These are phyloP conservation scores for Sabuloglossum arenarium DNA, from an alignment of 495 filamentous ascomycete species.

Conservation along the genomic window DNA sequence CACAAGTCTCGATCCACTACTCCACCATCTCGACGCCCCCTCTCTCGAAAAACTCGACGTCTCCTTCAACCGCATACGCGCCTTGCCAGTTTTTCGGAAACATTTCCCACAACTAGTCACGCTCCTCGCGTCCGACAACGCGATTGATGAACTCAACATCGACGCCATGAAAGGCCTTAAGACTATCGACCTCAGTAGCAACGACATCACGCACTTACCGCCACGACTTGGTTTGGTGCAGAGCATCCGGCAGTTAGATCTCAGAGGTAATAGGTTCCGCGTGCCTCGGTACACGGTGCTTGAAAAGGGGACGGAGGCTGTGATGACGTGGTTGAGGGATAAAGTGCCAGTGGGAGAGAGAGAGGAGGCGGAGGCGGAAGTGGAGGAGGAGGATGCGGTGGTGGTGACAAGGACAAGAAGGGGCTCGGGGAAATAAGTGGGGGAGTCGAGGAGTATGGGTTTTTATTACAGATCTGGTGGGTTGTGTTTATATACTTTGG, in stretches of 20 bases:
- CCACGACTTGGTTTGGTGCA: slow-evolving; percentile 55
- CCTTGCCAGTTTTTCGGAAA: slow-evolving; percentile 34
- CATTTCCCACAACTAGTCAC: slow-evolving; percentile 43
- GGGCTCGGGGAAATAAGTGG: not conserved
- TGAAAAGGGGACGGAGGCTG: slow-evolving; percentile 70
- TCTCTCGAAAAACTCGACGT: slow-evolving; percentile 55
- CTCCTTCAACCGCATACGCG: slow-evolving; percentile 51
- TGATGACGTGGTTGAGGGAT: slow-evolving; percentile 65
- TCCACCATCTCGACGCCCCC: slow-evolving; percentile 43
- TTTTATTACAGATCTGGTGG: not conserved
- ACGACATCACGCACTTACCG: slow-evolving; percentile 58
- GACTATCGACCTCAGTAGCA: slow-evolving; percentile 59
- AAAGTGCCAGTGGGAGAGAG: slow-evolving; percentile 46
- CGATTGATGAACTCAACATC: slow-evolving; percentile 45
- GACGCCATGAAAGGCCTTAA: slow-evolving; percentile 54
- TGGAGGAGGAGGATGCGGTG: not conserved
- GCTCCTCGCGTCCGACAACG: slow-evolving; percentile 57
- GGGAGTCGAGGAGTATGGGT: not conserved
- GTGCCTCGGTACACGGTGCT: slow-evolving; percentile 77
- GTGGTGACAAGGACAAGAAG: not conserved
- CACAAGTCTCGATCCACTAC: slow-evolving; percentile 38
- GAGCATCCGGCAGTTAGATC: slow-evolving; percentile 31
- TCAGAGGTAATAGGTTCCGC: slow-evolving; percentile 62
- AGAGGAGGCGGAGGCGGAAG: not conserved
- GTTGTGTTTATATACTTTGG: not conserved